phyloP scores from a whole-genome alignment of 106 monocot species.

The Alisma plantagoaquatica region DNA sequence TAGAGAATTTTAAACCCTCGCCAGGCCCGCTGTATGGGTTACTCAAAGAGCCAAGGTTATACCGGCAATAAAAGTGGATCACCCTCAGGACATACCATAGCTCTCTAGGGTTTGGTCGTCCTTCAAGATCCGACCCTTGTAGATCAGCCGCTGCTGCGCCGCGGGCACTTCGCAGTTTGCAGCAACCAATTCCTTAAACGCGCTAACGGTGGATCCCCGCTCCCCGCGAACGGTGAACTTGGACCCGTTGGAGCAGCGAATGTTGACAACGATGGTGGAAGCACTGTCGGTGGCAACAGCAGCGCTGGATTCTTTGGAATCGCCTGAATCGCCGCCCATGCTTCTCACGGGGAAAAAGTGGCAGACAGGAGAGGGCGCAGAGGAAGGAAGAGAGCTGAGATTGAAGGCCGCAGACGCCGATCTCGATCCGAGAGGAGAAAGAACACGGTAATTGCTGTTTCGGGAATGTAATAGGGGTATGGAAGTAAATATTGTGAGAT shows the following conservation, averaged over 20 bases:
- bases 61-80: too few relatives aligned
- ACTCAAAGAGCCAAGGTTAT: too few relatives aligned
- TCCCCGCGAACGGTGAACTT: constrained; percentile 11
- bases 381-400: too few relatives aligned
- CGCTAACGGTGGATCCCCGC: constrained; percentile 3
- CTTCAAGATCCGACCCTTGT: constrained; percentile 19
- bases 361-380: too few relatives aligned
- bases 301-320: not conserved
- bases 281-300: not conserved
- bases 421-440: too few relatives aligned
- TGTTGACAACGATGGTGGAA: constrained; percentile 4
- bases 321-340: constrained; percentile 8
- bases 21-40: too few relatives aligned
- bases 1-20: too few relatives aligned
- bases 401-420: not conserved
- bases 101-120: constrained; percentile 17
- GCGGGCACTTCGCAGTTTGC: constrained; percentile 12
- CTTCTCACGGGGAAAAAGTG: too few relatives aligned
- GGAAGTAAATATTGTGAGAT: too few relatives aligned
- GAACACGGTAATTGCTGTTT: too few relatives aligned
- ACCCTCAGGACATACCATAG: too few relatives aligned
- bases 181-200: constrained; percentile 6
- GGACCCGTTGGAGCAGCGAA: constrained; percentile 18
- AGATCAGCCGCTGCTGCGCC: constrained; percentile 18
- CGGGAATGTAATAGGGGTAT: too few relatives aligned